Evolutionary conservation across 768 basidiomycete species (phyloP).

Genomic region (Auriscalpium microsporum): DNA sequence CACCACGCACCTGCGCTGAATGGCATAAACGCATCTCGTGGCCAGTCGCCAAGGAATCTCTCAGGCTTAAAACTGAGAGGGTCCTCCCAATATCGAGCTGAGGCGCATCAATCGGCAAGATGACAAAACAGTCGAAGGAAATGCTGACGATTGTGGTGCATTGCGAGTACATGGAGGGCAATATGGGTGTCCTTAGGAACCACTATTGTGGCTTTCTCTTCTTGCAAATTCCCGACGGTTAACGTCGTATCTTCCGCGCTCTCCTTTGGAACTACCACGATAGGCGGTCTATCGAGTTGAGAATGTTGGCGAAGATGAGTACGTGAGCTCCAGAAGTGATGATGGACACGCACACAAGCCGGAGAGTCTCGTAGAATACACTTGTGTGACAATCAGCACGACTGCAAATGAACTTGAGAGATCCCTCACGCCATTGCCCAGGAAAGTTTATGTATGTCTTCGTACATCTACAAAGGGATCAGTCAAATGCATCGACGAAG

Average conservation of each 20-base stretch:
- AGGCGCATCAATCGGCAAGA: not conserved
- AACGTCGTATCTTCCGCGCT: conserved; percentile 38
- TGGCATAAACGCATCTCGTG: conserved; percentile 25
- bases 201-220: conserved; percentile 30
- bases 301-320: no score
- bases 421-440: conserved; percentile 11
- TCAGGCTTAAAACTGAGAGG: conserved; percentile 37
- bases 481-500: not conserved
- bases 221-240: conserved; percentile 26
- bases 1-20: conserved; percentile 18
- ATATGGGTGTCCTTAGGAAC: conserved; percentile 36
- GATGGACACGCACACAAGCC: conserved; percentile 23
- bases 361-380: conserved; percentile 42
- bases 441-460: conserved; percentile 15
- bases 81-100: conserved; percentile 50
- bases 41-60: conserved; percentile 26
- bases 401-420: not conserved
- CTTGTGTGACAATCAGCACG: conserved; percentile 18
- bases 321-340: not conserved
- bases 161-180: conserved; percentile 27
- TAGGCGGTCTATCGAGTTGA: conserved; percentile 24
- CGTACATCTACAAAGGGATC: conserved; percentile 12
- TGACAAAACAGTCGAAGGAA: not conserved
- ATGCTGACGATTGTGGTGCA: conserved; percentile 43
- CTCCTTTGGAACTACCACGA: conserved; percentile 34